A percentile compares a stretch with the other conserved stretches of the same genome.
phyloP scores from a whole-genome alignment of 2,329 filamentous ascomycete species.

The Cytospora piceicola region DNA sequence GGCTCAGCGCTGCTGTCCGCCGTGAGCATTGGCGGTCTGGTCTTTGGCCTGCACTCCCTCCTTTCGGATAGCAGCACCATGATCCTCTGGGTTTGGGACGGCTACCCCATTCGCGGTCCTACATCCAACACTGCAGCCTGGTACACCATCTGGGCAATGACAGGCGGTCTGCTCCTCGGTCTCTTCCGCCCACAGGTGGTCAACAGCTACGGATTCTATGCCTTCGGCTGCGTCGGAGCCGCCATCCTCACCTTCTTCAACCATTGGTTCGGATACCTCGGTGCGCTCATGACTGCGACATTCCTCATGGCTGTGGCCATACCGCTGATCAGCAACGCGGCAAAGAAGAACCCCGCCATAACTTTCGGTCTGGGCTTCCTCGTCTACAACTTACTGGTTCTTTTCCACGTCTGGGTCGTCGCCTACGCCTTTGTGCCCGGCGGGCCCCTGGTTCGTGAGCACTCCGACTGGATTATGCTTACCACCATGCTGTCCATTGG shows the following conservation, averaged over 20 bases:
- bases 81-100: constrained; percentile 98
- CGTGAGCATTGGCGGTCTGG: constrained; percentile 77
- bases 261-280: constrained; percentile 90
- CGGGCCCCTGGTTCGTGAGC: constrained; percentile 88
- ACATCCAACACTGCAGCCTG: constrained; percentile 89
- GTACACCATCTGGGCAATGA: constrained; percentile 86
- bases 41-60: constrained; percentile 90
- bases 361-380: constrained; percentile 90
- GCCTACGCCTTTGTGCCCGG: constrained; percentile 98
- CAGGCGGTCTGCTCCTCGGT: constrained; percentile 75
- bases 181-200: constrained; percentile 71
- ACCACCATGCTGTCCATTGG: constrained; percentile 84
- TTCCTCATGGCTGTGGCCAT: constrained; percentile 84
- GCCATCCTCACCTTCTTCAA: constrained; percentile 74
- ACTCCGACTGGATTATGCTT: constrained; percentile 94
- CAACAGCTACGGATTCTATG: constrained; percentile 79
- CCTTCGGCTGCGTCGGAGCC: constrained; percentile 77
- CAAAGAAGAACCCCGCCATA: constrained; percentile 73
- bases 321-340: constrained; percentile 74
- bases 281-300: constrained; percentile 72
- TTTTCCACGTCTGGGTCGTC: constrained; percentile 99
- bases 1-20: constrained; percentile 74
- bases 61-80: constrained; percentile 98
- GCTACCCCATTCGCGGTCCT: constrained; percentile 87
- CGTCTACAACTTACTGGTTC: constrained; percentile 87